These are phyloP conservation scores for Mrakiaceae sp. DNA, from an alignment of 1,284 basidiomycete genomes.

Conservation along the genomic window DNA sequence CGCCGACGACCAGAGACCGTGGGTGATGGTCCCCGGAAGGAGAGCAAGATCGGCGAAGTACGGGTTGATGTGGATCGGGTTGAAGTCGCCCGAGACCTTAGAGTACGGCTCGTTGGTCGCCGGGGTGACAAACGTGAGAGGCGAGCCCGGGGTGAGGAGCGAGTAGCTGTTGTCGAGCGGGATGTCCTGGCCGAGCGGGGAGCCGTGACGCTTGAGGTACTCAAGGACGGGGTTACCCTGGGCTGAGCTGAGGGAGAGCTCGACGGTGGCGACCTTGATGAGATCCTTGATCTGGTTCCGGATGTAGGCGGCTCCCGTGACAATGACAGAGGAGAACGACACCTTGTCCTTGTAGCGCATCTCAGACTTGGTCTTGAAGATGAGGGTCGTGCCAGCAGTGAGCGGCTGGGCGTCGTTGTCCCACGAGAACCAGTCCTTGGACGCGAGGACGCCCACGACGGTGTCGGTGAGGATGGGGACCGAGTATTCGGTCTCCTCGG, in stretches of 20 bases:
- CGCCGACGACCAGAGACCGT: constrained; percentile 94
- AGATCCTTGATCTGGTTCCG: constrained; percentile 75
- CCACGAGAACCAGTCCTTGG: constrained; percentile 99
- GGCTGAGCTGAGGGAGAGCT: constrained; percentile 74
- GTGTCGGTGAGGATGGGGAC: constrained; percentile 67
- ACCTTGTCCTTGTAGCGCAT: constrained; percentile 85
- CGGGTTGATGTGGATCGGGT: constrained; percentile 87
- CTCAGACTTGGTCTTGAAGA: constrained; percentile 79
- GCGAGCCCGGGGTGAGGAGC: constrained; percentile 48
- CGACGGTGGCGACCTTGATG: constrained; percentile 75
- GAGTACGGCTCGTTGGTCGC: constrained; percentile 90
- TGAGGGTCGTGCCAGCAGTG: constrained; percentile 64
- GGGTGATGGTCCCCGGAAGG: constrained; percentile 92
- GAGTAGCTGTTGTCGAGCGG: constrained; percentile 79
- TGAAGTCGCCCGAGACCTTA: constrained; percentile 92
- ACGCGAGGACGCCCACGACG: constrained; percentile 76
- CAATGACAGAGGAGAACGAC: constrained; percentile 68
- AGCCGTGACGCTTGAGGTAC: constrained; percentile 84
- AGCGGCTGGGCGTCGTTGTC: constrained; percentile 69
- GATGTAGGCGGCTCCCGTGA: constrained; percentile 73
- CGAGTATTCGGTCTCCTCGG: constrained; percentile 76
- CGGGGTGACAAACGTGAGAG: constrained; percentile 55
- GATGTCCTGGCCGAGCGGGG: constrained; percentile 59
- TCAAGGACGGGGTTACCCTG: constrained; percentile 88
- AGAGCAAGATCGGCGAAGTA: constrained; percentile 93